Percentiles rank a stretch among this genome's conserved stretches.
phyloP scores from a whole-genome alignment of 225 moss, liverwort and hornwort species.

The Marchantia paleacea region DNA sequence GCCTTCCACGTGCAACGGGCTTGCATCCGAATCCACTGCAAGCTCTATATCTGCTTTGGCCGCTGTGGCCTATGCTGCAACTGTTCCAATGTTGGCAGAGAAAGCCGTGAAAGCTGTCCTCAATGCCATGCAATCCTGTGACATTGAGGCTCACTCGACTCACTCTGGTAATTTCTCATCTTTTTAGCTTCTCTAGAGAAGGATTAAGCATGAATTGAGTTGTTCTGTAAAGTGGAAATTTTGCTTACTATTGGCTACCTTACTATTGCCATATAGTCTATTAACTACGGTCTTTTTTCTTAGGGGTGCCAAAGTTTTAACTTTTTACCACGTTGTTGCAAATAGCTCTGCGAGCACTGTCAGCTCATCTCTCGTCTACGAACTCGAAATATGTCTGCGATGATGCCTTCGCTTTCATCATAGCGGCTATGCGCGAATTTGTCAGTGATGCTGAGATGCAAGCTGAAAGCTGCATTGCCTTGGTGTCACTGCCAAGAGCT shows the following conservation, averaged over 20 bases:
- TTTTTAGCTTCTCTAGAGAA: neutral
- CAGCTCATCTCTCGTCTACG: slow-evolving; percentile 18
- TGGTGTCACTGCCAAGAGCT: slow-evolving; percentile 20
- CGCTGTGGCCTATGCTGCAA: slow-evolving; percentile 21
- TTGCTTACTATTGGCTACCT: neutral
- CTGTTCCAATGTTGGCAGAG: slow-evolving; percentile 21
- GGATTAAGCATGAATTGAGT: neutral
- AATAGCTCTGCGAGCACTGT: slow-evolving; percentile 20
- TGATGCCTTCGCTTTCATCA: slow-evolving; percentile 24
- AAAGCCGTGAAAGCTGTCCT: slow-evolving; percentile 22
- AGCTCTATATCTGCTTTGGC: slow-evolving; percentile 21
- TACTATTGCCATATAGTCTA: neutral
- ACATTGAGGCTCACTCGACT: slow-evolving; percentile 25
- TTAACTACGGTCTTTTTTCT: neutral
- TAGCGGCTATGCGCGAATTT: slow-evolving; percentile 23
- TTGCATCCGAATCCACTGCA: slow-evolving; percentile 17
- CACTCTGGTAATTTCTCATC: neutral
- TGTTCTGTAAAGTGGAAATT: neutral
- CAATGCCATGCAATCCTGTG: slow-evolving; percentile 23
- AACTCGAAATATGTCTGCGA: slow-evolving; percentile 24
- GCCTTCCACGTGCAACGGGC: slow-evolving; percentile 4
- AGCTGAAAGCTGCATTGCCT: slow-evolving; percentile 20
- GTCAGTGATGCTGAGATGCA: slow-evolving; percentile 27
- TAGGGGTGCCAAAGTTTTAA: neutral
- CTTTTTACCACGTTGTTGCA: neutral